A percentile compares a stretch with the other conserved stretches of the same genome.
Evolutionary conservation across 1,139 yeast species (phyloP).

Genomic region (Magnusiomyces sp.): DNA sequence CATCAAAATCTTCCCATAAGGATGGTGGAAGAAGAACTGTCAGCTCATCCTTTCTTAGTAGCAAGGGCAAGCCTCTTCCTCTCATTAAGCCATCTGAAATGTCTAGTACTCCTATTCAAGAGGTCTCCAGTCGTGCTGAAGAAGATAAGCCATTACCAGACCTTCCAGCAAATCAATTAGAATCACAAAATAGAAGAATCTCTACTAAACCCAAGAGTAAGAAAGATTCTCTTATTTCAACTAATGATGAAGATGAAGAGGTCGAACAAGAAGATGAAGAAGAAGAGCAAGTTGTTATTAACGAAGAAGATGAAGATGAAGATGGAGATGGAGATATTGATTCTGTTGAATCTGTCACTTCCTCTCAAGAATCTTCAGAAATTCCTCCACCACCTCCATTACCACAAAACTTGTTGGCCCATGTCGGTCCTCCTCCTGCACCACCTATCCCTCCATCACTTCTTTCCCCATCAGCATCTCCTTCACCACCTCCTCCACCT

Average conservation of each 20-base stretch:
- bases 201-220: too few relatives aligned
- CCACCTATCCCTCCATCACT: slow-evolving; percentile 24
- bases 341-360: slow-evolving; percentile 4
- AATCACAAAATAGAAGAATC: too few relatives aligned
- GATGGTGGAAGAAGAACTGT: slow-evolving; percentile 9
- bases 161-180: too few relatives aligned
- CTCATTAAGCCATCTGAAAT: background rate
- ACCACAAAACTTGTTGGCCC: too few relatives aligned
- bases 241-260: background rate
- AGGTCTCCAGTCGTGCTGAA: background rate
- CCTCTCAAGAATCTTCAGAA: slow-evolving; percentile 31
- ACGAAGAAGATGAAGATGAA: background rate
- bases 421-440: slow-evolving; percentile 13
- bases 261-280: background rate
- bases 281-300: background rate
- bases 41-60: slow-evolving; percentile 8
- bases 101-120: background rate
- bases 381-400: slow-evolving; percentile 33
- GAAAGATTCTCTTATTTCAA: too few relatives aligned
- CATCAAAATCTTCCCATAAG: background rate
- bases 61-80: background rate
- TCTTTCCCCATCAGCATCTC: slow-evolving; percentile 19
- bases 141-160: background rate
- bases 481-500: slow-evolving; percentile 16
- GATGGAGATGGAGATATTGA: background rate